These are phyloP conservation scores for Coemansia sp. DNA, from an alignment of 192 early-diverging fungal species.

Conservation along the genomic window DNA sequence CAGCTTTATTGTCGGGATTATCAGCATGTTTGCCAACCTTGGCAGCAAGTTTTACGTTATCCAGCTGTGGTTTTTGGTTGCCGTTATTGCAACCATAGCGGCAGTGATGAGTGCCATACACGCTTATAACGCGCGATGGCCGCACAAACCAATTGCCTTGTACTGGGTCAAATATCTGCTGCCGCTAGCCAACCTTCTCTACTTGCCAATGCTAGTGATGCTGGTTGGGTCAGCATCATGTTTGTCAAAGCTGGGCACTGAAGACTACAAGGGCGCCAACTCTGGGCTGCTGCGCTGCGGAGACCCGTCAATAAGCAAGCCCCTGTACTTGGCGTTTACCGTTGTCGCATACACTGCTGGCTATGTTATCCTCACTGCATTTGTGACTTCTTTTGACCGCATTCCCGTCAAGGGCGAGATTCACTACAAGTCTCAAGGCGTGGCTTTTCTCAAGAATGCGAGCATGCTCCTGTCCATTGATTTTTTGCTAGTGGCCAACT, in stretches of 20 bases:
- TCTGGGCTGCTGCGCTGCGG: conserved; percentile 51
- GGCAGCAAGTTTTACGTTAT: conserved; percentile 47
- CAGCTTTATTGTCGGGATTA: conserved; percentile 44
- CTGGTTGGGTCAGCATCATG: conserved; percentile 54
- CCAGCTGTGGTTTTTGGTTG: conserved; percentile 50
- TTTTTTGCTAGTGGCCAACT: conserved; percentile 59
- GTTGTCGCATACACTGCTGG: conserved; percentile 59
- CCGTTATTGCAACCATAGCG: conserved; percentile 31
- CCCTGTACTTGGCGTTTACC: conserved; percentile 57
- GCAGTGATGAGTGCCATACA: conserved; percentile 32
- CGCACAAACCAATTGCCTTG: conserved; percentile 33
- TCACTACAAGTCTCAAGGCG: conserved; percentile 64
- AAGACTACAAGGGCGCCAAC: conserved; percentile 22
- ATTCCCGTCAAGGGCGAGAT: conserved; percentile 66
- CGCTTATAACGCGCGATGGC: conserved; percentile 33
- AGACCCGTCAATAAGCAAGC: conserved; percentile 50
- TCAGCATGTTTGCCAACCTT: conserved; percentile 50
- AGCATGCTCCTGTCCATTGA: conserved; percentile 66
- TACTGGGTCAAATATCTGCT: conserved; percentile 54
- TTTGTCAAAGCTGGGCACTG: conserved; percentile 42
- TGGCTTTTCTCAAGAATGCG: conserved; percentile 73
- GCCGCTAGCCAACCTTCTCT: conserved; percentile 51
- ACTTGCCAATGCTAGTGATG: conserved; percentile 54
- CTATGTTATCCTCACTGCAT: conserved; percentile 62
- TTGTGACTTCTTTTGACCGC: conserved; percentile 68